Base-by-base conservation (phyloP, 75 land plant species). In the Cryptomeria japonica region DNA sequence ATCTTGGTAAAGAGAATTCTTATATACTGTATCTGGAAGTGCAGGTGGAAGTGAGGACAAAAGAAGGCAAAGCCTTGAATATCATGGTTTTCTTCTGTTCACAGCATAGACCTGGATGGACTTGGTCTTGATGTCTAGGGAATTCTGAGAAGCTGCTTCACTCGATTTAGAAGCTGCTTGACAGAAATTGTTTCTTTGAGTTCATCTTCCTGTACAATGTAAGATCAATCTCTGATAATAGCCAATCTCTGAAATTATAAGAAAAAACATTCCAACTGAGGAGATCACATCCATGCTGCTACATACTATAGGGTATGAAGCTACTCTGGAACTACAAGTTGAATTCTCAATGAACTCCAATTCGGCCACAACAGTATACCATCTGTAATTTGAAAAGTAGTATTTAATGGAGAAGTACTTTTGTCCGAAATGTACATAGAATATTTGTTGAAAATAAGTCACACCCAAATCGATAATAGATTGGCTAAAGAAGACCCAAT, bases 261-360 rank as follows among this genome's bases (percentile, higher is more conserved):
- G 86, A 34, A 22, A 44, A 91, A 87, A 88, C 11, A 84, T 86
- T 68, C 80, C 72, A 76, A 88, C 93, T 25, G 93, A 92, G 38
- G 89, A 92, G 72, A 90, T 92, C 92, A 46, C 7, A 92, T 86
- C 79, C 25, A 84, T 88, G 47, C 91, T 92, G 68, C 78, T 92
- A 19, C 87, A 86, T 28, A 64, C 87, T 61, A 9, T 31, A 68
- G 80, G 75, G n/a, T 16, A 41, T 64, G 8, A 56, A 64, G 37
- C 78, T 58, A 34, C 15, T 13, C 37, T 75, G 78, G 32, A 75
- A 36, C 36, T 15, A 75, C 78, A 75, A 32, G 16, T 36, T 76
- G 19, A 76, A 76, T 5, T 76, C 16, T 51, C 55, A 51, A 51
- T 51, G 14, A 51, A 51, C 15, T 51, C 15, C 16, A 1, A 14